phyloP scores from a whole-genome alignment of 208 protist genomes.

The Leishmania aethiopica region DNA sequence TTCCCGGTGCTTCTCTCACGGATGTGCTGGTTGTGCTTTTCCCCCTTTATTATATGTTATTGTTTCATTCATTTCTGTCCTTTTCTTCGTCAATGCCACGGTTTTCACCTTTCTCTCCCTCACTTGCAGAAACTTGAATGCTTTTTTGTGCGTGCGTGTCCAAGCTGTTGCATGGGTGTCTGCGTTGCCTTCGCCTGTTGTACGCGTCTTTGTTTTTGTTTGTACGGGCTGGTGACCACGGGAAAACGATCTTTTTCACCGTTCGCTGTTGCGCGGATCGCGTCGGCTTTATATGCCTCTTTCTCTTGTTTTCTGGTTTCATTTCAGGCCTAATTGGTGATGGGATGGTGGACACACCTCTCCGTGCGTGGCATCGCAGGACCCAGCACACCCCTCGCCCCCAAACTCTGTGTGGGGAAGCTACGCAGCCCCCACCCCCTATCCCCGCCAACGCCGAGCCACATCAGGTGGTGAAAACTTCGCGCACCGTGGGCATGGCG shows the following conservation, averaged over 20 bases:
- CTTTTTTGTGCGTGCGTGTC: not conserved
- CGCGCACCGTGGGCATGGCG: not conserved
- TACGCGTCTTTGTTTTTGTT: not conserved
- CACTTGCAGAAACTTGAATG: not conserved
- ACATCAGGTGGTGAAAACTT: not conserved
- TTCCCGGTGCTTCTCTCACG: not conserved
- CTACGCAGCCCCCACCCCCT: not conserved
- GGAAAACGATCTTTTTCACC: too few species aligned
- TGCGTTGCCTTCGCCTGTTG: not conserved
- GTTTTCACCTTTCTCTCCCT: not conserved
- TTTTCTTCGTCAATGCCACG: not conserved
- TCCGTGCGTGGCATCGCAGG: too few species aligned
- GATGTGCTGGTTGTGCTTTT: not conserved
- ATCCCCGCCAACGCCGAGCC: not conserved
- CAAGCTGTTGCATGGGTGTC: not conserved
- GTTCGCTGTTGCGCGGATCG: too few species aligned
- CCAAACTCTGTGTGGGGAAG: not conserved
- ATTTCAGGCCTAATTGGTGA: too few species aligned
- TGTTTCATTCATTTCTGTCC: not conserved
- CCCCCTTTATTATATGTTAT: not conserved
- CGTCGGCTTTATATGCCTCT: too few species aligned
- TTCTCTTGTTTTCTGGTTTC: too few species aligned
- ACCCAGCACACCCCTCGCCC: too few species aligned
- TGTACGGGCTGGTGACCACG: not conserved
- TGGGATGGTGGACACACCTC: too few species aligned